Conservation (phyloP, 1,139 yeast species). For the Nakaseomyces bracarensis region DNA sequence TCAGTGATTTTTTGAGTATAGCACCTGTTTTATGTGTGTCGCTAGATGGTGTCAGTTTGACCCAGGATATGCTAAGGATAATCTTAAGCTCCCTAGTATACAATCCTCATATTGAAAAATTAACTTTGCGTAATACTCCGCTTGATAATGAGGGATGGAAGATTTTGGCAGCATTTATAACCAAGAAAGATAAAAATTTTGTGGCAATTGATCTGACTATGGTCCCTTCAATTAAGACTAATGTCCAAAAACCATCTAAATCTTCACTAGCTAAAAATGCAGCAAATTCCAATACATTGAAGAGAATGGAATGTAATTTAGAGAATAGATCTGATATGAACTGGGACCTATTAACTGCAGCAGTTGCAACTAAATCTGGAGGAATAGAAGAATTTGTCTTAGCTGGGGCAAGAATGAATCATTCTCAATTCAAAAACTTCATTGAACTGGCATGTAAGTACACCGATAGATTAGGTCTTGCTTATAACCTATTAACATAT, state of each 20-base stretch:
- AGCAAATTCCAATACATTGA: conserved; percentile 15
- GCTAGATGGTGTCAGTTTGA: conserved; percentile 59
- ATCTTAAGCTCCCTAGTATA: conserved; percentile 53
- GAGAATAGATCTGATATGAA: conserved; percentile 64
- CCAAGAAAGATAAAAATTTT: conserved; percentile 42
- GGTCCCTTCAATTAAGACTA: conserved; percentile 53
- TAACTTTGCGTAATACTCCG: conserved; percentile 65
- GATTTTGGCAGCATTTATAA: conserved; percentile 57
- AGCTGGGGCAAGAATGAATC: conserved; percentile 61
- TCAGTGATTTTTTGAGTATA: conserved; percentile 65
- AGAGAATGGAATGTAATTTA: conserved; percentile 50
- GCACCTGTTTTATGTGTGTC: conserved; percentile 65
- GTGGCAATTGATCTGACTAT: conserved; percentile 60
- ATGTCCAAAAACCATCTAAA: conserved; percentile 44
- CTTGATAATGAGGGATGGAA: conserved; percentile 65
- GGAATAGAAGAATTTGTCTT: conserved; percentile 66
- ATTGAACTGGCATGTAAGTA: conserved; percentile 43
- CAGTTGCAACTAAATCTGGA: conserved; percentile 52
- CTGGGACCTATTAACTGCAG: conserved; percentile 63
- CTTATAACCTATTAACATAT: conserved; percentile 51
- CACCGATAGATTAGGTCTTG: conserved; percentile 56
- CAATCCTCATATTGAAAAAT: conserved; percentile 53
- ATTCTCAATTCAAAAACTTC: conserved; percentile 48
- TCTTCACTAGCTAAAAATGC: conserved; percentile 22
- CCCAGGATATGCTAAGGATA: conserved; percentile 56